Conservation (phyloP, 306 rosid species). For the Biancaea sappan region DNA sequence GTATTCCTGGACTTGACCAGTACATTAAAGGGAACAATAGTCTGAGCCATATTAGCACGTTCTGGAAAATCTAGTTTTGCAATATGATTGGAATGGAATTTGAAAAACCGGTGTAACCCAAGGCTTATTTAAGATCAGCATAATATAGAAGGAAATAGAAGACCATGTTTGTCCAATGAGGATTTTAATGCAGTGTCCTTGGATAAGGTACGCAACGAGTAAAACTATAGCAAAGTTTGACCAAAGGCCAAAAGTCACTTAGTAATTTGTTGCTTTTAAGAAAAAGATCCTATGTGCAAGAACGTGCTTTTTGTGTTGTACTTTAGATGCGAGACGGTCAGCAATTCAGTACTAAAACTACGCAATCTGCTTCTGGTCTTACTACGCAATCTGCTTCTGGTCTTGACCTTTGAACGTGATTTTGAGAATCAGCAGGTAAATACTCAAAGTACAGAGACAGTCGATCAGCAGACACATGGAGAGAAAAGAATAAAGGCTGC, state of each 20-base stretch:
- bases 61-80: background rate
- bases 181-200: background rate
- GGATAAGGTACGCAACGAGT: background rate
- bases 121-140: background rate
- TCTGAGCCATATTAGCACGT: background rate
- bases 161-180: background rate
- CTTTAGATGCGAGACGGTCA: background rate
- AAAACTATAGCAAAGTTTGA: background rate
- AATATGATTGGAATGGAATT: background rate
- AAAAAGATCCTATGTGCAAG: background rate
- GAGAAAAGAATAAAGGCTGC: conserved; percentile 20
- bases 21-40: background rate
- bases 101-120: background rate
- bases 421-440: conserved; percentile 12
- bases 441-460: background rate
- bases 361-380: conserved; percentile 21
- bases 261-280: background rate
- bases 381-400: conserved; percentile 18
- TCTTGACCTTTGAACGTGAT: conserved; percentile 35
- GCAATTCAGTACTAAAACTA: background rate
- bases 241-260: background rate
- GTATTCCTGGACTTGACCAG: background rate
- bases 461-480: conserved; percentile 1
- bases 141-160: background rate
- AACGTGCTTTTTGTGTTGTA: background rate